phyloP scores from a whole-genome alignment of 805 yeast species.

The Sugiyamaella marilandica region DNA sequence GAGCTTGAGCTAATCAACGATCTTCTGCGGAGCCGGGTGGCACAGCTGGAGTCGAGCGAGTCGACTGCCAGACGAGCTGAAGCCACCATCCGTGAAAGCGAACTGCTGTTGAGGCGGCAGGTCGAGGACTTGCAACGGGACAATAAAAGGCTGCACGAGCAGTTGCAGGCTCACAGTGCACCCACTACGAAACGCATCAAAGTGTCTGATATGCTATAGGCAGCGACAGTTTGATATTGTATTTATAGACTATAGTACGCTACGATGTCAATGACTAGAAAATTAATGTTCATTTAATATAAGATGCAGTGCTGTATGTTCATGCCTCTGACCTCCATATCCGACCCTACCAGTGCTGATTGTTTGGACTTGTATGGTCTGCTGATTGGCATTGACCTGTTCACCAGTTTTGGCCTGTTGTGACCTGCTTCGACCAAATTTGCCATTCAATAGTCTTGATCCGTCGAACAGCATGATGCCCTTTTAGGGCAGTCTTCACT shows the following conservation, averaged over 20 bases:
- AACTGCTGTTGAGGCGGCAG: constrained; percentile 17
- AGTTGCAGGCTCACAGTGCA: constrained; percentile 2
- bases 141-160: constrained; percentile 9
- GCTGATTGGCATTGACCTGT: too few relatives aligned
- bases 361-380: too few relatives aligned
- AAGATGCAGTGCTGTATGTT: too few relatives aligned
- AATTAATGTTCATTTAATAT: too few relatives aligned
- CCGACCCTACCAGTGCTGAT: too few relatives aligned
- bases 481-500: too few relatives aligned
- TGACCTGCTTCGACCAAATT: too few relatives aligned
- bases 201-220: constrained; percentile 17
- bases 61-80: constrained; percentile 29
- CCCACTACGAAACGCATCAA: constrained; percentile 17
- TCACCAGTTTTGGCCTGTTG: too few relatives aligned
- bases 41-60: constrained; percentile 65
- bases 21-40: constrained; percentile 72
- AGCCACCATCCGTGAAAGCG: constrained; percentile 18
- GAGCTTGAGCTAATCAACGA: constrained; percentile 91
- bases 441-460: too few relatives aligned
- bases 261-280: not conserved
- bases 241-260: not conserved
- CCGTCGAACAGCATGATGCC: too few relatives aligned
- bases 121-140: constrained; percentile 17
- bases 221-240: not conserved
- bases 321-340: too few relatives aligned